A percentile compares a stretch with the other conserved stretches of the same genome.
Conservation (phyloP, 1,139 yeast species). For the Candida smagusa region DNA sequence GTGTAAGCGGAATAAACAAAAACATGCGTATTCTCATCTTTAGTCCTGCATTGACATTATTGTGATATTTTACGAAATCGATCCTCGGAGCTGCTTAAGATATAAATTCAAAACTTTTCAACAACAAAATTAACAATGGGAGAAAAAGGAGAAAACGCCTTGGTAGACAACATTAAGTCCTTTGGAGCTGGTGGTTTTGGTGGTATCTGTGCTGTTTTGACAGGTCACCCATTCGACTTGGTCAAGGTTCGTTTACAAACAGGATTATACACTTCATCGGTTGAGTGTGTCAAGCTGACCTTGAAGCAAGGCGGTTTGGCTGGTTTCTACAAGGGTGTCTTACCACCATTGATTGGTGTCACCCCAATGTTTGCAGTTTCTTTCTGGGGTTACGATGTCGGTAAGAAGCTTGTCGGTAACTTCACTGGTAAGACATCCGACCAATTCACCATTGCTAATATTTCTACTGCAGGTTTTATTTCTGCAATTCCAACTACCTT, state of each 20-base stretch:
- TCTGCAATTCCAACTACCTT: slow-evolving; percentile 93
- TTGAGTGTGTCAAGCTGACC: slow-evolving; percentile 67
- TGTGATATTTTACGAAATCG: background rate
- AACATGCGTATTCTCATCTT: no score
- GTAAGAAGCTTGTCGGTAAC: slow-evolving; percentile 66
- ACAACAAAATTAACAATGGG: slow-evolving; percentile 8
- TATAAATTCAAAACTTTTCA: slow-evolving; percentile 1
- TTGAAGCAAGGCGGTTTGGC: slow-evolving; percentile 66
- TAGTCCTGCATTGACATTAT: background rate
- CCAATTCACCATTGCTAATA: slow-evolving; percentile 61
- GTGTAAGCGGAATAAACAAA: no score
- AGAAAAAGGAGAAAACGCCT: slow-evolving; percentile 50
- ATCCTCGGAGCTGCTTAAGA: background rate
- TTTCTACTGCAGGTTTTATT: slow-evolving; percentile 91
- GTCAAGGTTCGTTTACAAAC: slow-evolving; percentile 90
- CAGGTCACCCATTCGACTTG: slow-evolving; percentile 95
- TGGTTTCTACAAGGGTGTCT: slow-evolving; percentile 84
- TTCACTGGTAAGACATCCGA: slow-evolving; percentile 38
- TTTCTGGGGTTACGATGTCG: slow-evolving; percentile 97
- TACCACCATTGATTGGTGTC: slow-evolving; percentile 89
- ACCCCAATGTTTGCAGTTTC: slow-evolving; percentile 98
- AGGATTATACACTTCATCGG: slow-evolving; percentile 58
- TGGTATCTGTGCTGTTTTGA: slow-evolving; percentile 68
- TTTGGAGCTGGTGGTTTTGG: slow-evolving; percentile 84
- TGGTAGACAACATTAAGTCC: slow-evolving; percentile 62